Conservation (phyloP, 1,139 yeast species). For the Pichia sp. region DNA sequence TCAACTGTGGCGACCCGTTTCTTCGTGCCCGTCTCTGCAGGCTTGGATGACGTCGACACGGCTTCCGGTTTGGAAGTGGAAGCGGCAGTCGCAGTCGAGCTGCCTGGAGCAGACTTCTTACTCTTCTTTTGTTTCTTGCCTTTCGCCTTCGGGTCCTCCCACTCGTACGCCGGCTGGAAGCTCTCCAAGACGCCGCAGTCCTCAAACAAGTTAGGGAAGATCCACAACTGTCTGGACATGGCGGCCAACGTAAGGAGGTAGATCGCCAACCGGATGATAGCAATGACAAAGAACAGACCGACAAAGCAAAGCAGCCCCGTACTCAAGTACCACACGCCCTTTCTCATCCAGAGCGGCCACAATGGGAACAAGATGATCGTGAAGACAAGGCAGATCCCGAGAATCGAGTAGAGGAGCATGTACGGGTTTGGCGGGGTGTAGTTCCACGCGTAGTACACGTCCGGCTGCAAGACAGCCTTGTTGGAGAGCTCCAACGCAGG, state of each 20-base stretch:
- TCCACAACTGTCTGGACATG: constrained; percentile 61
- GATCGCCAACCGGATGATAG: constrained; percentile 72
- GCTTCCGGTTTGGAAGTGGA: not conserved
- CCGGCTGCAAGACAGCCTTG: constrained; percentile 70
- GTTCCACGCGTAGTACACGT: constrained; percentile 83
- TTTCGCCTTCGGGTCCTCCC: constrained; percentile 52
- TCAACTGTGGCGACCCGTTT: constrained; percentile 28
- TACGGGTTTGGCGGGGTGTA: constrained; percentile 73
- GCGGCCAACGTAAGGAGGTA: constrained; percentile 59
- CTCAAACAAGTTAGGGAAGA: constrained; percentile 92
- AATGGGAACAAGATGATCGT: constrained; percentile 85
- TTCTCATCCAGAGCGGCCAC: constrained; percentile 90
- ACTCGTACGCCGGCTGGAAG: constrained; percentile 82
- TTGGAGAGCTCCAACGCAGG: constrained; percentile 67
- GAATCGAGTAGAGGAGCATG: constrained; percentile 57
- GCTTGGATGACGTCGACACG: constrained; percentile 2
- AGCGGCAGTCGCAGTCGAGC: not conserved
- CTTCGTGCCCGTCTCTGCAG: constrained; percentile 18
- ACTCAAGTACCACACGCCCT: constrained; percentile 87
- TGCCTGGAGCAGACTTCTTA: not conserved
- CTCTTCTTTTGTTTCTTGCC: constrained; percentile 23
- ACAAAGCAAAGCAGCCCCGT: constrained; percentile 72
- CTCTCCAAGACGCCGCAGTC: constrained; percentile 94
- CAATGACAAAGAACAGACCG: constrained; percentile 70
- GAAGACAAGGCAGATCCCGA: constrained; percentile 65